phyloP scores from a whole-genome alignment of 768 basidiomycete genomes.

The Candolleomyces efflorescens region DNA sequence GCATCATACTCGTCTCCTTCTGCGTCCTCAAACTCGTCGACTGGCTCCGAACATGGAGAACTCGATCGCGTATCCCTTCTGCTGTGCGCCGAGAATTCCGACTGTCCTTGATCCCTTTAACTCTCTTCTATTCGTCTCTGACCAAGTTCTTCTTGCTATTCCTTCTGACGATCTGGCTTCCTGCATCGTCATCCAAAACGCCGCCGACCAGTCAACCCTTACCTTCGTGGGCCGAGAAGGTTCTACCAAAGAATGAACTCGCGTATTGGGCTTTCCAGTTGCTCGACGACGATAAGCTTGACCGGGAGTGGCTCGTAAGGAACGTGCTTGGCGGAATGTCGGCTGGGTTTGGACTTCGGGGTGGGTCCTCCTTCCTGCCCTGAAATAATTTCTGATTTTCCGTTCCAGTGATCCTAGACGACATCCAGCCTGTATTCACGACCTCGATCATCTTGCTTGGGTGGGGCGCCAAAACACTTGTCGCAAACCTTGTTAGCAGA shows the following conservation, averaged over 20 bases:
- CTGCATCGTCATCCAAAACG: slow-evolving; percentile 29
- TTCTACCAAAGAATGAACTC: slow-evolving; percentile 26
- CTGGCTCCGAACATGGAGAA: slow-evolving; percentile 25
- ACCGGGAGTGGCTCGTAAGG: slow-evolving; percentile 80
- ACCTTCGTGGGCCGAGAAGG: slow-evolving; percentile 22
- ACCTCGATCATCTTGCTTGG: slow-evolving; percentile 71
- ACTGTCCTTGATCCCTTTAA: slow-evolving; percentile 72
- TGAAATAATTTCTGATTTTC: not conserved
- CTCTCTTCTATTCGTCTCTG: slow-evolving; percentile 77
- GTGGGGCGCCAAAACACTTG: slow-evolving; percentile 66
- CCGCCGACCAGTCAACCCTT: slow-evolving; percentile 20
- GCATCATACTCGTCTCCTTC: slow-evolving; percentile 56
- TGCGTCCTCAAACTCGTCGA: slow-evolving; percentile 42
- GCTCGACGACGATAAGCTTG: slow-evolving; percentile 69
- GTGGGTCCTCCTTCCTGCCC: slow-evolving; percentile 32
- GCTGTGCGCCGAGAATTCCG: slow-evolving; percentile 67
- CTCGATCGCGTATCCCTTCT: slow-evolving; percentile 24
- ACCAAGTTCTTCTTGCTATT: slow-evolving; percentile 84
- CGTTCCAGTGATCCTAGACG: slow-evolving; percentile 67
- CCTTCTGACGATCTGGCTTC: slow-evolving; percentile 76
- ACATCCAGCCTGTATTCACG: slow-evolving; percentile 70
- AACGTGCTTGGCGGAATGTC: slow-evolving; percentile 85
- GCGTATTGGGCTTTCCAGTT: slow-evolving; percentile 43
- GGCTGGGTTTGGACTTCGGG: slow-evolving; percentile 80
- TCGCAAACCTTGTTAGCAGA: slow-evolving; percentile 54